These are phyloP conservation scores for Rhexocercosporidium sp. DNA, from an alignment of 2,329 filamentous ascomycete genomes.

Conservation along the genomic window DNA sequence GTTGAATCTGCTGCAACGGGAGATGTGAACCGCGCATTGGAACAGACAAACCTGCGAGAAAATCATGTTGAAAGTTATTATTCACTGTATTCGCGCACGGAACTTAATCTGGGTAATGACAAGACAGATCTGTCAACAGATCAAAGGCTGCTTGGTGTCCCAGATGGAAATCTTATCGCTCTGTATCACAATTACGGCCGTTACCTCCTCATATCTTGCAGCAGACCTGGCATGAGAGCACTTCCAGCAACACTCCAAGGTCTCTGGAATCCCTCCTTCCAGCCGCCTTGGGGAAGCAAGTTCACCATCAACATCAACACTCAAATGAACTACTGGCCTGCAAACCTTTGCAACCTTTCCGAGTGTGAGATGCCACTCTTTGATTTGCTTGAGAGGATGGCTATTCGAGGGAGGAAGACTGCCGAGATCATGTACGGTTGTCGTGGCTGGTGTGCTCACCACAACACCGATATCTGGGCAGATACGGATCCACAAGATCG, in stretches of 20 bases:
- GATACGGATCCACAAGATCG: slow-evolving; percentile 42
- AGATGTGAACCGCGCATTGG: slow-evolving; percentile 32
- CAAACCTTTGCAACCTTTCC: slow-evolving; percentile 39
- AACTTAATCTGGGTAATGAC: slow-evolving; percentile 38
- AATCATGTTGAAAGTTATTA: slow-evolving; percentile 45
- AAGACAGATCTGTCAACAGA: slow-evolving; percentile 41
- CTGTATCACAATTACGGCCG: slow-evolving; percentile 48
- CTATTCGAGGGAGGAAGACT: slow-evolving; percentile 41
- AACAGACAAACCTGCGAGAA: slow-evolving; percentile 30
- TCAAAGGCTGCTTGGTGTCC: slow-evolving; percentile 32
- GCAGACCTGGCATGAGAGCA: slow-evolving; percentile 35
- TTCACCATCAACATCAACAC: slow-evolving; percentile 58
- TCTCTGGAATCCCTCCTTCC: slow-evolving; percentile 50
- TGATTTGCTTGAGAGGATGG: slow-evolving; percentile 46
- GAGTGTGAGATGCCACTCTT: slow-evolving; percentile 49
- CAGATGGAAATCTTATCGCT: slow-evolving; percentile 31
- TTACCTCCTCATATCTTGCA: slow-evolving; percentile 47
- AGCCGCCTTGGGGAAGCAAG: slow-evolving; percentile 53
- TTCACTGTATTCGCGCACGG: slow-evolving; percentile 41
- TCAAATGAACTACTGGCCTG: slow-evolving; percentile 59
- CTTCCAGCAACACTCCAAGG: slow-evolving; percentile 52
- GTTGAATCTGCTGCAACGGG: slow-evolving; percentile 36
- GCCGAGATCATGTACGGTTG: slow-evolving; percentile 41
- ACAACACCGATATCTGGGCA: slow-evolving; percentile 44
- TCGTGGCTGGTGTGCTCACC: slow-evolving; percentile 41